Evolutionary conservation across 139 green algal genomes (phyloP).

Genomic region (Astrephomene gubernaculifera): DNA sequence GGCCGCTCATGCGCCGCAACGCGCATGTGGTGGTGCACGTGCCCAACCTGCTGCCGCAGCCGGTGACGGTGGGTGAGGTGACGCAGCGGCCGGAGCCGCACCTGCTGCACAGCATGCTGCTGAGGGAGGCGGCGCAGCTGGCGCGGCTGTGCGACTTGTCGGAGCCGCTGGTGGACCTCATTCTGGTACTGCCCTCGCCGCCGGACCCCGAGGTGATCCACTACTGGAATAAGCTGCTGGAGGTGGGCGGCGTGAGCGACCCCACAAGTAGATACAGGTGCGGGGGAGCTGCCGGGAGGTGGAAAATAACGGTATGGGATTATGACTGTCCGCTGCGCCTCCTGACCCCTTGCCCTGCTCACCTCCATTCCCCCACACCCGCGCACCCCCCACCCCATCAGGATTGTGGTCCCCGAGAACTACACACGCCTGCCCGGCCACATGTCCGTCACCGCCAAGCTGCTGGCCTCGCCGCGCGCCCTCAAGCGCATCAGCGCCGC

Average conservation of each 20-base stretch:
- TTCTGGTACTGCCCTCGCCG: conserved; percentile 52
- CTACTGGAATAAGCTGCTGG: conserved; percentile 73
- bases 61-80: not conserved
- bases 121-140: conserved; percentile 65
- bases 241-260: conserved; percentile 60
- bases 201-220: conserved; percentile 57
- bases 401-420: conserved; percentile 71
- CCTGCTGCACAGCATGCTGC: conserved; percentile 33
- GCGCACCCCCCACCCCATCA: conserved; percentile 1
- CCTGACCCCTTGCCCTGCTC: not conserved
- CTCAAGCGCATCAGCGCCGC: conserved; percentile 62
- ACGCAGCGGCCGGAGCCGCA: conserved; percentile 25
- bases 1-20: conserved; percentile 49
- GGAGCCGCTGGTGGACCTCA: conserved; percentile 55
- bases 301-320: not conserved
- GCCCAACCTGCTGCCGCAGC: conserved; percentile 54
- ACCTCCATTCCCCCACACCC: not conserved
- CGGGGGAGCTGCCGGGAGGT: not conserved
- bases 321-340: not conserved
- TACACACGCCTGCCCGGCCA: conserved; percentile 60
- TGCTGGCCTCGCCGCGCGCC: conserved; percentile 61
- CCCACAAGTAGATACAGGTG: conserved; percentile 47
- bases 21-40: conserved; percentile 72
- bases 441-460: conserved; percentile 65
- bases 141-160: conserved; percentile 68